Evolutionary conservation across 208 protist species (phyloP), one percentile per base, ranked within the genome.

Genomic region (Herpetomonas muscarum): DNA sequence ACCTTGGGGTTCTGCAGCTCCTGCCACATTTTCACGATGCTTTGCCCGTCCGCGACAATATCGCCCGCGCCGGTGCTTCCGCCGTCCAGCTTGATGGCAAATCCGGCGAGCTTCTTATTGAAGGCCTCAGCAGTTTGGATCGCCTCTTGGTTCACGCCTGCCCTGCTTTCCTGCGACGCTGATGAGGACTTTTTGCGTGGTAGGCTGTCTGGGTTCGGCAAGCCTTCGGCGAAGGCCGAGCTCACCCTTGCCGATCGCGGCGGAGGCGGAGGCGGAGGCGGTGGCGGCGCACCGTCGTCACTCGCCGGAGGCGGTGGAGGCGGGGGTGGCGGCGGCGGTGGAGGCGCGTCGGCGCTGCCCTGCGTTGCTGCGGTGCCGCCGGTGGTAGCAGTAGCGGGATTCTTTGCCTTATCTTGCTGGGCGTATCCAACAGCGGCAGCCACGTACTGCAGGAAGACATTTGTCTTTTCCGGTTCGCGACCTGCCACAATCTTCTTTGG

Each of bases 401-500:
- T 61, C 9, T 76, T 60, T 3, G 65, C 65, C 64, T 87, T 92
- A 42, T 94, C 85, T 51, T 88, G 74, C 62, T 92, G 85, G 22
- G 87, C 86, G 25, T 77, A 79, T 24, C 81, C 82, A 0, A 91
- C 85, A 22, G 82, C 88, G 2, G 75, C 70, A 0, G 92, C 92
- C 2, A 95, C 44, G 41, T 81, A 81, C 65, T 87, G 87, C 31
- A 97, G 62, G 50, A 95, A 95, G 6, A 79, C 54, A 46, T 97
- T 97, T 2, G 92, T 95, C 48, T 88, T 92, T 50, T 94, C 92
- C 15, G 85, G 76, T 47, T 97, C 89, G 26, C 74, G 69, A 1
- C 92, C 92, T 0, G 87, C 55, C n/a, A 95, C 79, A 24, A 97
- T 90, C 61, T 94, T 94, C 56, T 92, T 92, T 0, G 85, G 70